Evolutionary conservation across 768 basidiomycete genomes (phyloP).

Genomic region (Leucocoprinus sp.): DNA sequence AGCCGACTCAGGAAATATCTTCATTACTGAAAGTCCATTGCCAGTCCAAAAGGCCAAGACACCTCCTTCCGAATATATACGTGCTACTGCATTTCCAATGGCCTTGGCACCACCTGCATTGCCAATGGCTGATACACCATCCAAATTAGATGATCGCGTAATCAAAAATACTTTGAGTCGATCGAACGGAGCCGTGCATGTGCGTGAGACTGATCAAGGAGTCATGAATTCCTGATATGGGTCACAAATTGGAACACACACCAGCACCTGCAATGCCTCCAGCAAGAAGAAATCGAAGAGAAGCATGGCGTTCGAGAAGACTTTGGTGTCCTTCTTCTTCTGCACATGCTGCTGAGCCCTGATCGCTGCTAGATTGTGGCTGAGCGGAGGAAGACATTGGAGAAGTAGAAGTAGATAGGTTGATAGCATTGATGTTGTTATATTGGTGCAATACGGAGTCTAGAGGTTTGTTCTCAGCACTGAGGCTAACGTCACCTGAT

Average conservation of each 20-base stretch:
- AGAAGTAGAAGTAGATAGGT: conserved; percentile 7
- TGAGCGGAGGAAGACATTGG: conserved; percentile 10
- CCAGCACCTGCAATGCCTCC: conserved; percentile 94
- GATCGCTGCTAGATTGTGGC: conserved; percentile 6
- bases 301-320: conserved; percentile 60
- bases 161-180: conserved; percentile 95
- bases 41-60: conserved; percentile 97
- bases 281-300: conserved; percentile 85
- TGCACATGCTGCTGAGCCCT: conserved; percentile 17
- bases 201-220: conserved; percentile 70
- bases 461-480: conserved; percentile 65
- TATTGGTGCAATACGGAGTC: conserved; percentile 18
- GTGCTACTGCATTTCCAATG: conserved; percentile 62
- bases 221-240: conserved; percentile 1
- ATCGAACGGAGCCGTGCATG: conserved; percentile 97
- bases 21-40: conserved; percentile 85
- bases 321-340: conserved; percentile 45
- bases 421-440: conserved; percentile 2
- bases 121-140: conserved; percentile 38
- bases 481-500: conserved; percentile 69
- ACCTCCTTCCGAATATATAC: conserved; percentile 87
- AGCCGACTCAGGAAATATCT: conserved; percentile 97
- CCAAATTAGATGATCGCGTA: conserved; percentile 72
- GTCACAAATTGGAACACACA: conserved; percentile 28
- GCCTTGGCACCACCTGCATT: conserved; percentile 40